Base-by-base conservation (phyloP, 495 filamentous ascomycete species). In the Chaetomidium leptoderma region DNA sequence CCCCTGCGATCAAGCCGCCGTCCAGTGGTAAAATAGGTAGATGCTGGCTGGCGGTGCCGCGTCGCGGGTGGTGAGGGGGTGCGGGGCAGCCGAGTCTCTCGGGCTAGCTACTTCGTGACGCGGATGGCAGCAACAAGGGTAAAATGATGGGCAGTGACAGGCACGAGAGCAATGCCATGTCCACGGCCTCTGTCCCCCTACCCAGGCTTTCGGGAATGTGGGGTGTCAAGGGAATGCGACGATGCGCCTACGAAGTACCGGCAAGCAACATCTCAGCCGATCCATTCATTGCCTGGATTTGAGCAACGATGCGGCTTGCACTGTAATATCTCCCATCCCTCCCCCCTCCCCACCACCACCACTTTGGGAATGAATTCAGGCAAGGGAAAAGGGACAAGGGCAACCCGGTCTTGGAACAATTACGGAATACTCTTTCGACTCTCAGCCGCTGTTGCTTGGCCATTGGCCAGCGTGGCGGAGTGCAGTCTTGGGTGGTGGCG, bases 381-480 rank as follows among this genome's bases (percentile, higher is more conserved):
- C 49, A 27, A 29, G 32, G 27, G 50, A 16, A 16, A 53, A 16
- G 37, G 27, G 50, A 16, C 26, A 53, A 16, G 37, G n/a, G 30
- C 24, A 21, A 23, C 7, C 50, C n/a, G 13, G 23, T 2, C 32
- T 3, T 35, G 39, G 29, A 27, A 27, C 2, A 24, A 30, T 27
- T 27, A 35, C 27, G n/a, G n/a, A n/a, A n/a, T n/a, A 6, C 23
- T 27, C 24, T n/a, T 19, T 24, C 45, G 19, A 27, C 23, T 37
- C 19, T 57, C 54, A 49, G 35, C 36, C 45, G 35, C 54, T 36
- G 4, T 24, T 13, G 17, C 35, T 33, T 40, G 24, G 44, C 33
- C 53, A 56, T 48, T 48, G 35, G 33, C 30, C 33, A 11, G 23
- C 42, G 53, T 57, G 44, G 43, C 44, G 27, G 33, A 39, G 42